Percentiles rank a stretch among this genome's conserved stretches.
Conservation (phyloP, 73 alveolate species). For the Tetrahymena thermophila region DNA sequence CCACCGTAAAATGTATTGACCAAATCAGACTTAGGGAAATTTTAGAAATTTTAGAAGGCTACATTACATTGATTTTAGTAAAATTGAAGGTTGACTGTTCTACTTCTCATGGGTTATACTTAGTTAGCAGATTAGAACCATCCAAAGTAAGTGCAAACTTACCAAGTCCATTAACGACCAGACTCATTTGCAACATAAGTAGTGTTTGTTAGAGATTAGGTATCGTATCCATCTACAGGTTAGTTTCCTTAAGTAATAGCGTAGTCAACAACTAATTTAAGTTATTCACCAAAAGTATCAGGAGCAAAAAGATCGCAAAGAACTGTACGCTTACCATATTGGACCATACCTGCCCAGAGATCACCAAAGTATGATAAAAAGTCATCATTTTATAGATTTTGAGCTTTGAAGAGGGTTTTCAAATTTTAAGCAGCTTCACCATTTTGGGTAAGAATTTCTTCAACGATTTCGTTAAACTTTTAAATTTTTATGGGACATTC, state of each 20-base stretch:
- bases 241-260: neutral
- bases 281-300: neutral
- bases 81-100: neutral
- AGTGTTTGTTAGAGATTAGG: neutral
- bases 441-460: neutral
- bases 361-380: conserved; percentile 26
- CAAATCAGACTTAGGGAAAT: conserved; percentile 40
- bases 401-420: neutral
- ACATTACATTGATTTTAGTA: neutral
- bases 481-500: conserved; percentile 8
- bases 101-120: neutral
- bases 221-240: neutral
- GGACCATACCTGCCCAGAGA: neutral
- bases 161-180: conserved; percentile 27
- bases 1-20: conserved; percentile 51
- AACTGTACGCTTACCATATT: conserved; percentile 25
- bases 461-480: neutral
- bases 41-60: neutral
- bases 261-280: neutral
- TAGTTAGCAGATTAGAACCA: conserved; percentile 27
- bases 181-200: neutral
- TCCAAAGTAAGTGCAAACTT: conserved; percentile 30
- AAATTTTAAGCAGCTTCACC: neutral
- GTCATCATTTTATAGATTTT: neutral
- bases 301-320: conserved; percentile 10